Conservation (phyloP, 768 basidiomycete genomes). For the Termitomyces sp. region DNA sequence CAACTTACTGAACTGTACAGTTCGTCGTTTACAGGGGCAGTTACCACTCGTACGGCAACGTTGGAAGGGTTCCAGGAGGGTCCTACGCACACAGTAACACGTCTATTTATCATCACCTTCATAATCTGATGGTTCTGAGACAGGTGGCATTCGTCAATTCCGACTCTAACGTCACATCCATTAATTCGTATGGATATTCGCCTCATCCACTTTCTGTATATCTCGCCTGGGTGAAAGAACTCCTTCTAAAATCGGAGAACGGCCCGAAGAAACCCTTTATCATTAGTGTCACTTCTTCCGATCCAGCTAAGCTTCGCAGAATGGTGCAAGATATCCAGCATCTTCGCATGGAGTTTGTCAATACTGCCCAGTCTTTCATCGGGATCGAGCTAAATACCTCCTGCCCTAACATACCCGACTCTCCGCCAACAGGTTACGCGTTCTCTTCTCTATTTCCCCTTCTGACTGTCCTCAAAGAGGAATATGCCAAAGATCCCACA, state of each 20-base stretch:
- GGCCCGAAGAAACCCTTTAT: slow-evolving; percentile 51
- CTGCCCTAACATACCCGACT: slow-evolving; percentile 70
- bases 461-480: slow-evolving; percentile 48
- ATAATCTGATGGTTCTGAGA: neutral
- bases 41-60: slow-evolving; percentile 78
- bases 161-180: slow-evolving; percentile 44
- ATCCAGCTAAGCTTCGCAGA: slow-evolving; percentile 39
- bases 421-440: slow-evolving; percentile 65
- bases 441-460: slow-evolving; percentile 46
- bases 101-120: slow-evolving; percentile 1
- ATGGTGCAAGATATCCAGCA: slow-evolving; percentile 60
- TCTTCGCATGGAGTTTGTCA: slow-evolving; percentile 40
- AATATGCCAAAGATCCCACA: slow-evolving; percentile 42
- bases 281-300: slow-evolving; percentile 71
- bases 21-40: slow-evolving; percentile 66
- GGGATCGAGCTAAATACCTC: slow-evolving; percentile 82
- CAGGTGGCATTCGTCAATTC: slow-evolving; percentile 59
- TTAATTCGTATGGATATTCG: slow-evolving; percentile 88
- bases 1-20: slow-evolving; percentile 66
- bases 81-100: slow-evolving; percentile 52
- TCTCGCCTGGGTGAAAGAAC: slow-evolving; percentile 50
- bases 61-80: slow-evolving; percentile 67
- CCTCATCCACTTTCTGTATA: slow-evolving; percentile 68
- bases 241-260: slow-evolving; percentile 34
- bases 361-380: slow-evolving; percentile 33